Evolutionary conservation across 2,329 filamentous ascomycete genomes (phyloP).

Genomic region (Fusarium azukiicola): DNA sequence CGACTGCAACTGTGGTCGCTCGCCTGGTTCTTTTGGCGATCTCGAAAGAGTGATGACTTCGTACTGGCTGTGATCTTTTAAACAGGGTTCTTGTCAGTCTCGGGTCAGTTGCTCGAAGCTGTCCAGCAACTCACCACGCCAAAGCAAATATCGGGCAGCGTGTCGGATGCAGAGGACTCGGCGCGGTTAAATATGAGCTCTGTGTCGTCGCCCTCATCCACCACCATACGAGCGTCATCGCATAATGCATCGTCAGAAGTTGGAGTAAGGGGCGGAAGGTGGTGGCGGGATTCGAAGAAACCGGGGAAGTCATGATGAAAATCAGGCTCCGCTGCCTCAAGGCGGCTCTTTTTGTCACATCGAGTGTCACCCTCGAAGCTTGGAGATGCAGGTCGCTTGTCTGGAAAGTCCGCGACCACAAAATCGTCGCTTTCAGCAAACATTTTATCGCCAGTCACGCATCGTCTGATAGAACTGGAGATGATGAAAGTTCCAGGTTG

Average conservation of each 20-base stretch:
- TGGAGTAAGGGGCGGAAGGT: background rate
- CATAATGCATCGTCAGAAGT: background rate
- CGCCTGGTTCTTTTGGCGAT: background rate
- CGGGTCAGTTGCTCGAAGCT: background rate
- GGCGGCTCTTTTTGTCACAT: background rate
- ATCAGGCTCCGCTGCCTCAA: background rate
- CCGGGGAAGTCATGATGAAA: background rate
- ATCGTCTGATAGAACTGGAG: background rate
- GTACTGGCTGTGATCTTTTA: background rate
- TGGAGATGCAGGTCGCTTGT: background rate
- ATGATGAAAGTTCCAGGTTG: background rate
- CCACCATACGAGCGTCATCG: background rate
- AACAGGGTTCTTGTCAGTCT: background rate
- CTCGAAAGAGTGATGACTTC: background rate
- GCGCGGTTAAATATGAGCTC: fast-evolving
- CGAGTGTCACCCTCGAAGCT: background rate
- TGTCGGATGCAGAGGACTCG: background rate
- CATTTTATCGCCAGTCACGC: background rate
- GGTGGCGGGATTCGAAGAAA: background rate
- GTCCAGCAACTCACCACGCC: background rate
- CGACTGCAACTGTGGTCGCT: background rate
- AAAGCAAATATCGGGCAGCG: background rate
- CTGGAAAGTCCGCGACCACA: background rate
- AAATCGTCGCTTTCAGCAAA: background rate
- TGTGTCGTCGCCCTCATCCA: background rate